Base-by-base conservation (phyloP, 1,284 basidiomycete species). In the Clitocybe nebularis region DNA sequence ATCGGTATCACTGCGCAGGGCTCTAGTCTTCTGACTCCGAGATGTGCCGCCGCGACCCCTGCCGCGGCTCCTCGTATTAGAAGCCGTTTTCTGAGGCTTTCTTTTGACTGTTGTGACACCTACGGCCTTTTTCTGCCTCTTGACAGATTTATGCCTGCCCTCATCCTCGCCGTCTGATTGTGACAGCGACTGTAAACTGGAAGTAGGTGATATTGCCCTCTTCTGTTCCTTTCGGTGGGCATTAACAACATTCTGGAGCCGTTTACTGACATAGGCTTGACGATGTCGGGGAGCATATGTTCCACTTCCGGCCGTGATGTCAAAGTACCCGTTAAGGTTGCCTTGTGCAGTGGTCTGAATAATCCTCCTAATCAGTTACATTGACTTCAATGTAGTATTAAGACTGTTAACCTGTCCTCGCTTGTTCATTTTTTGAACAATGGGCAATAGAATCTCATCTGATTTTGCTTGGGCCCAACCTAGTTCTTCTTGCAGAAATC, bases 401-500 rank as follows among this genome's bases (percentile, higher is more conserved):
- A 17, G 1, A n/a, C 16, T 11, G 3, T 14, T 26, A 39, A 83
- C 84, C 67, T 89, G 82, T 19, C 76, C 78, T 24, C 89, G 83
- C 56, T 84, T 83, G 48, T 79, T 85, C 71, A 95, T 87, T 53
- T 82, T 89, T 53, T 92, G 91, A 40, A 99, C 93, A 50, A 99
- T 92, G 4, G 96, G 96, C 26, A 95, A 70, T 10, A 99, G 68
- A 25, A 94, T 77, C 48, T 96, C 92, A 56, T 98, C 93, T 0
- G 93, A 89, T 69, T 98, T 99, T 25, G 63, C 65, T 49, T 86
- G 77, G 4, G 74, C 71, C 96, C 96, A 99, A 11, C 85, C 80
- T 5, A 99, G 74, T 59, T 97, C 92, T 43, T 87, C 77, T 29
- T 76, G 74, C 50, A 99, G 73, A 60, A 91, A 95, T 26, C 90